Evolutionary conservation across 1,284 basidiomycete species (phyloP).

Genomic region (Chalciporus sp.): DNA sequence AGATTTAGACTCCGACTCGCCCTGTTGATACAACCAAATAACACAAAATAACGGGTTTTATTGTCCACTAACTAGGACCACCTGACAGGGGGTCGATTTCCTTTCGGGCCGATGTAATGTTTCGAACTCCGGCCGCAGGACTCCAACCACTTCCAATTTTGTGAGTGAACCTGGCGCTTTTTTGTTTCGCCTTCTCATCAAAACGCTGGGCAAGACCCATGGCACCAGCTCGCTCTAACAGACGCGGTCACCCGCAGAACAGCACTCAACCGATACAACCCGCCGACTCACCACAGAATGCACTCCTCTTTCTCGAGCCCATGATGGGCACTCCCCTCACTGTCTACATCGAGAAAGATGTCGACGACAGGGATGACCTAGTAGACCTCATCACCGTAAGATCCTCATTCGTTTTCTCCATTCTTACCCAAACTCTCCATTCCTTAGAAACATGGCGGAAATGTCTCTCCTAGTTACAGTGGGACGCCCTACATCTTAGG

Average conservation of each 20-base stretch:
- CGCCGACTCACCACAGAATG: conserved; percentile 31
- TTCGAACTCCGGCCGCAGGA: conserved; percentile 35
- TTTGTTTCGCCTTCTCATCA: conserved; percentile 33
- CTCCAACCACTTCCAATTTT: conserved; percentile 38
- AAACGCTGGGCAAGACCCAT: conserved; percentile 63
- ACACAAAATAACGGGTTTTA: conserved; percentile 19
- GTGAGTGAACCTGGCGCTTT: conserved; percentile 11
- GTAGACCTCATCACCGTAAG: conserved; percentile 65
- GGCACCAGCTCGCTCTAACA: conserved; percentile 67
- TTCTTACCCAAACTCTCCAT: conserved; percentile 9
- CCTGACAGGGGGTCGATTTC: too few species aligned
- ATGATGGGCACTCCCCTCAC: conserved; percentile 74
- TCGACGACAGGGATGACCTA: conserved; percentile 64
- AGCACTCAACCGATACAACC: conserved; percentile 15
- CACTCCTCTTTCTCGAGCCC: conserved; percentile 70
- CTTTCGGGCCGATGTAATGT: conserved; percentile 3
- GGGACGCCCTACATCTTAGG: conserved; percentile 76
- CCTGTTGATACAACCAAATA: conserved; percentile 34
- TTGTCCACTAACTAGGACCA: neutral
- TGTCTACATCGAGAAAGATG: conserved; percentile 79
- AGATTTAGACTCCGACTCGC: conserved; percentile 31
- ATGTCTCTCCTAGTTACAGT: conserved; percentile 70
- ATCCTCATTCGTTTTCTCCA: neutral
- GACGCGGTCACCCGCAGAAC: conserved; percentile 44
- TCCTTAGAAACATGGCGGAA: conserved; percentile 71